Conservation (phyloP, 2,329 filamentous ascomycete species). For the Calonectria leucothoes region DNA sequence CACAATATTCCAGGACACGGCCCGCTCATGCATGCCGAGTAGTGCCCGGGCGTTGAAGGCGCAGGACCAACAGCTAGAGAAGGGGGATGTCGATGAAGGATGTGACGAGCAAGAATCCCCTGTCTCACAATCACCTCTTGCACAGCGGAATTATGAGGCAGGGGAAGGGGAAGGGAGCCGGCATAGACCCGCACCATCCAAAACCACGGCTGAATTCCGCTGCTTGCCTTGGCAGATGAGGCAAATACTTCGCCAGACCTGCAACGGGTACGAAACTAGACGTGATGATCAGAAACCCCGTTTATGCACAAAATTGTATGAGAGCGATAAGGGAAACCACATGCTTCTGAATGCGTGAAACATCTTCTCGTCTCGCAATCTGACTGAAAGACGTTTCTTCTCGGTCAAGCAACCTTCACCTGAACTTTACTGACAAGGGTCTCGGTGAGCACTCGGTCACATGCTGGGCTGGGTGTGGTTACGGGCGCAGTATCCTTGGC, state of each 20-base stretch:
- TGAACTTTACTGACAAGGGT: background rate
- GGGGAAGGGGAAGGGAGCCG: background rate
- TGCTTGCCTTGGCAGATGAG: background rate
- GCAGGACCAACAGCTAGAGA: constrained; percentile 2
- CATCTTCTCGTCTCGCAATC: background rate
- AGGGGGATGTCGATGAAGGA: background rate
- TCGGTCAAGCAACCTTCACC: constrained; percentile 14
- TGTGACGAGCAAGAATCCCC: constrained; percentile 6
- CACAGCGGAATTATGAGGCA: background rate
- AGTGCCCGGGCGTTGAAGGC: background rate
- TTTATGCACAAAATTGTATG: background rate
- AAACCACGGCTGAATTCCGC: background rate
- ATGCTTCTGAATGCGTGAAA: background rate
- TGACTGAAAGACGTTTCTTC: constrained; percentile 7
- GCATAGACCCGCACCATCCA: background rate
- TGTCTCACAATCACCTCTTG: background rate
- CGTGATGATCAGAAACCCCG: background rate
- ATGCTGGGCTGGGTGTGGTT: background rate
- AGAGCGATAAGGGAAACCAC: background rate
- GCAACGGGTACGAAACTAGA: background rate
- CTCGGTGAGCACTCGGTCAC: constrained; percentile 13
- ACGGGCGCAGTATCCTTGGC: background rate
- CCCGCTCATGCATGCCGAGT: background rate
- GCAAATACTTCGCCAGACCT: background rate
- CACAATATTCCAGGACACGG: background rate